Evolutionary conservation across 2,329 filamentous ascomycete species (phyloP).

Genomic region (Metarhizium anisopliae): DNA sequence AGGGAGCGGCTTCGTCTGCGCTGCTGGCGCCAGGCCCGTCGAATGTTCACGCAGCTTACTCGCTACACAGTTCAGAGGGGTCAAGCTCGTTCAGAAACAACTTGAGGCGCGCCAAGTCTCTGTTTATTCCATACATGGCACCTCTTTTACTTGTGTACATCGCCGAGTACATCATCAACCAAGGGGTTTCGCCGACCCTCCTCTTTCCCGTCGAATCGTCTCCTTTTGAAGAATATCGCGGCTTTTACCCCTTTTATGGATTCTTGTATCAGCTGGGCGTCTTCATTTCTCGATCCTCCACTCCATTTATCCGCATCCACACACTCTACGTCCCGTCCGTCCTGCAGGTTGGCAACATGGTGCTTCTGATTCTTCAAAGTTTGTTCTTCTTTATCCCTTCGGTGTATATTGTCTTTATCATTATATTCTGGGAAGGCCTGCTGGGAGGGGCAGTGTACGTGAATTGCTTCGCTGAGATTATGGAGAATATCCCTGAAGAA

Average conservation of each 20-base stretch:
- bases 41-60: slow-evolving; percentile 28
- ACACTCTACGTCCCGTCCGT: slow-evolving; percentile 73
- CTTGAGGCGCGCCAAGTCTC: slow-evolving; percentile 54
- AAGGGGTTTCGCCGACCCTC: slow-evolving; percentile 82
- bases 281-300: slow-evolving; percentile 87
- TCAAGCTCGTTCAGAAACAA: slow-evolving; percentile 34
- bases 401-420: slow-evolving; percentile 74
- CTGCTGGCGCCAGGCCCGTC: slow-evolving; percentile 37
- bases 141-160: slow-evolving; percentile 88
- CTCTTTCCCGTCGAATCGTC: slow-evolving; percentile 71
- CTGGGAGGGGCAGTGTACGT: slow-evolving; percentile 90
- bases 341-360: slow-evolving; percentile 72
- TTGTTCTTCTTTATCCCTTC: slow-evolving; percentile 73
- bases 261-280: slow-evolving; percentile 94
- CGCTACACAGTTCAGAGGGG: slow-evolving; percentile 17
- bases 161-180: slow-evolving; percentile 96
- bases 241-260: slow-evolving; percentile 90
- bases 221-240: slow-evolving; percentile 73
- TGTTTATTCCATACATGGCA: slow-evolving; percentile 80
- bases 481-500: slow-evolving; percentile 65
- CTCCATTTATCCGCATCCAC: slow-evolving; percentile 76
- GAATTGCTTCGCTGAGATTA: slow-evolving; percentile 90
- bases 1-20: slow-evolving; percentile 35
- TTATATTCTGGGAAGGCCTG: slow-evolving; percentile 92
- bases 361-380: slow-evolving; percentile 65